These are phyloP conservation scores for Moesziomyces sp. DNA, from an alignment of 1,284 basidiomycete genomes.

Conservation along the genomic window DNA sequence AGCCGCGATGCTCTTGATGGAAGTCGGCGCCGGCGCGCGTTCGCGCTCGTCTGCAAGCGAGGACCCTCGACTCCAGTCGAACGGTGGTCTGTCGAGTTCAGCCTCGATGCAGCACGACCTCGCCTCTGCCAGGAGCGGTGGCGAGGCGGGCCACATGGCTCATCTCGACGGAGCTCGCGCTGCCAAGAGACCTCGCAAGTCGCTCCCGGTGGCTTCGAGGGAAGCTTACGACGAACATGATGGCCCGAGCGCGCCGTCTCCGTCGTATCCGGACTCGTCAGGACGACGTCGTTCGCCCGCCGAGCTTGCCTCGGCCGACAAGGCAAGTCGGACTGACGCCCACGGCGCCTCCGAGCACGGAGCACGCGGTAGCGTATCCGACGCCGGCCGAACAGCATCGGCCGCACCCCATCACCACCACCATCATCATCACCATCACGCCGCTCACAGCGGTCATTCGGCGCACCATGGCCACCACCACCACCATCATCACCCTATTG, in stretches of 20 bases:
- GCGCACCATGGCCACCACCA: constrained; percentile 37
- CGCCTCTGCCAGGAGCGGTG: constrained; percentile 20
- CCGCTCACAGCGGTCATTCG: constrained; percentile 28
- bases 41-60: constrained; percentile 26
- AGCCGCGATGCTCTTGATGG: constrained; percentile 65
- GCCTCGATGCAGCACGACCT: constrained; percentile 34
- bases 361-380: constrained; percentile 11
- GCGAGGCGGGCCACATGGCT: constrained; percentile 8
- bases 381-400: constrained; percentile 11
- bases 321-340: constrained; percentile 1
- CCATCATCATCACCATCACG: constrained; percentile 51
- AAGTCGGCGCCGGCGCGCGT: constrained; percentile 52
- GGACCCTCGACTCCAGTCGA: constrained; percentile 19
- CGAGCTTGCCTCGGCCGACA: constrained; percentile 17
- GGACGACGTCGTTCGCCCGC: constrained; percentile 18
- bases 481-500: constrained; percentile 45
- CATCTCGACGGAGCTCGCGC: constrained; percentile 22
- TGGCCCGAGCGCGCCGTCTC: constrained; percentile 1
- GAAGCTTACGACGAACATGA: constrained; percentile 30
- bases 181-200: constrained; percentile 40
- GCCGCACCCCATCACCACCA: constrained; percentile 44
- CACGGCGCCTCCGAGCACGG: constrained; percentile 29
- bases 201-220: constrained; percentile 21
- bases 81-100: constrained; percentile 11
- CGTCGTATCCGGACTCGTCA: constrained; percentile 5